phyloP scores from a whole-genome alignment of 441 rosid species.

The Eutrema salsugineum region DNA sequence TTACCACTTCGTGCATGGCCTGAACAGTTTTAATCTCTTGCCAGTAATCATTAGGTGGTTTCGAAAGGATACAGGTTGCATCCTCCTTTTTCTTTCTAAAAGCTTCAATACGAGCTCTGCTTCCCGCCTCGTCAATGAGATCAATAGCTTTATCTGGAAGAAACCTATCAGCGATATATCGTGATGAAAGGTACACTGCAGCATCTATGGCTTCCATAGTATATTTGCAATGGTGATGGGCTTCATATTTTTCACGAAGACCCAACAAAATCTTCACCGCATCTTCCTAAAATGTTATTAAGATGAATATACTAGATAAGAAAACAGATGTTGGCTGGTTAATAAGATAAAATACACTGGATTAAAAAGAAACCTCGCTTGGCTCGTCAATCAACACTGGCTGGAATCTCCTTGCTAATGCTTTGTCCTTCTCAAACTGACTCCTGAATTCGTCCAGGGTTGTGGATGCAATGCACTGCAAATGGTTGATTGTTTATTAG shows the following conservation, averaged over 20 bases:
- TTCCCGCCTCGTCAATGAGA: conserved; percentile 87
- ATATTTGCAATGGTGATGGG: conserved; percentile 66
- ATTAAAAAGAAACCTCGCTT: conserved; percentile 45
- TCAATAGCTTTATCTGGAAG: conserved; percentile 87
- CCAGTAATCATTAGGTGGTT: conserved; percentile 91
- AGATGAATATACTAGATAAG: conserved; percentile 20
- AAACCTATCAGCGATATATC: conserved; percentile 69
- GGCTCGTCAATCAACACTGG: conserved; percentile 76
- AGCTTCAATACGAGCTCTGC: conserved; percentile 88
- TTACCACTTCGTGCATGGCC: conserved; percentile 98
- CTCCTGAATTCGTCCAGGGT: conserved; percentile 66
- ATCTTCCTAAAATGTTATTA: conserved; percentile 51
- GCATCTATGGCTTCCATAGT: conserved; percentile 69
- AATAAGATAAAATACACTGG: conserved; percentile 17
- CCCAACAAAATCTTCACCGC: conserved; percentile 68
- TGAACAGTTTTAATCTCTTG: conserved; percentile 92
- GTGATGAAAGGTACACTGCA: conserved; percentile 65
- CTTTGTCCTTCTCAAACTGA: conserved; percentile 79
- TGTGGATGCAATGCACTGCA: conserved; percentile 81
- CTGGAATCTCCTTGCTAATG: conserved; percentile 74
- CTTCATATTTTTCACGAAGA: conserved; percentile 67
- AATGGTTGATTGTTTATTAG: conserved; percentile 15
- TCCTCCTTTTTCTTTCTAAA: conserved; percentile 82
- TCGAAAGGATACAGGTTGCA: conserved; percentile 69
- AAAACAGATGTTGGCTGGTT: neutral